These are phyloP conservation scores for Trametes sp. DNA, from an alignment of 1,284 basidiomycete species.

Conservation along the genomic window DNA sequence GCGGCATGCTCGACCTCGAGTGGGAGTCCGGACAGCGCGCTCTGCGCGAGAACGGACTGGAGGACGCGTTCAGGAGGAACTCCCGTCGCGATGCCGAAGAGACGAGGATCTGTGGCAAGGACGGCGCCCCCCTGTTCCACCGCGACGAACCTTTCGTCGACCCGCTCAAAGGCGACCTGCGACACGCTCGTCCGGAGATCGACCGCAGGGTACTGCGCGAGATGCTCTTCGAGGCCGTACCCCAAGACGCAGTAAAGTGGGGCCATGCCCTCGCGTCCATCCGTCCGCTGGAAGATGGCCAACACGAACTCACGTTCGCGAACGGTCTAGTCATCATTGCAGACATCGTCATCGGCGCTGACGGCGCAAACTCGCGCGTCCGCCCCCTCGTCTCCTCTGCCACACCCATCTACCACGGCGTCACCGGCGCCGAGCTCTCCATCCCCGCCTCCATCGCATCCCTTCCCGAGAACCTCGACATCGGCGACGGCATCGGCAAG, in stretches of 20 bases:
- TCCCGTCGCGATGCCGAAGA: not conserved
- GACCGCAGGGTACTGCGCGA: conserved; percentile 22
- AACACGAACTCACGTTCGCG: conserved; percentile 23
- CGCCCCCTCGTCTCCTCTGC: conserved; percentile 39
- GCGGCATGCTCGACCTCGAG: not conserved
- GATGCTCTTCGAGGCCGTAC: conserved; percentile 21
- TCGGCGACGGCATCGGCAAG: conserved; percentile 10
- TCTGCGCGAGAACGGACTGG: not conserved
- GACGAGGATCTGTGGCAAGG: not conserved
- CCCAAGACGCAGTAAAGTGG: conserved; percentile 19
- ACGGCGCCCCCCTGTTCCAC: conserved; percentile 2
- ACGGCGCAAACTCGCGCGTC: conserved; percentile 53
- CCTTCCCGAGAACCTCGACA: conserved; percentile 11
- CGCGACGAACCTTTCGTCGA: not conserved
- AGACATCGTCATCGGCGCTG: conserved; percentile 52
- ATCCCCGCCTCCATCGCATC: conserved; percentile 3
- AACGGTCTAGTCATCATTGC: conserved; percentile 8
- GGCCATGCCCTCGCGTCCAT: conserved; percentile 16
- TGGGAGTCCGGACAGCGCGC: not conserved
- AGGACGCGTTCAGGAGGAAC: not conserved
- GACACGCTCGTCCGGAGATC: conserved; percentile 25
- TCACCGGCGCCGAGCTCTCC: conserved; percentile 20
- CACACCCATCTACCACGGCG: conserved; percentile 9
- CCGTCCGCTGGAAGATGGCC: conserved; percentile 7
- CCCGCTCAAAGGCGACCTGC: not conserved